Conservation (phyloP, 805 yeast genomes). For the Candida montana region DNA sequence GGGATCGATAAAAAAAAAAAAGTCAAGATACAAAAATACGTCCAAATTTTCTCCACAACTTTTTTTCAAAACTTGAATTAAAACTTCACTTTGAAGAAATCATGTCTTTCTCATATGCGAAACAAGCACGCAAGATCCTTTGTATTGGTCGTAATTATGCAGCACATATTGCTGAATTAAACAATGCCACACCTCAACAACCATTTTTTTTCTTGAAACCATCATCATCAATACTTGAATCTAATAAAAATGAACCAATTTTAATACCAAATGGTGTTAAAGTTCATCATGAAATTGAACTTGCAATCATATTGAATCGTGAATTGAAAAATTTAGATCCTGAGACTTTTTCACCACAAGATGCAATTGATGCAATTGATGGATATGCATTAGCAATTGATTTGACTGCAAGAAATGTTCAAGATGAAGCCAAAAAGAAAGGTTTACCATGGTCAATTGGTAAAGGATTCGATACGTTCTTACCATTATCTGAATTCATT, state of each 20-base stretch:
- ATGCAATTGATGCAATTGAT: conserved; percentile 72
- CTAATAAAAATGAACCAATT: conserved; percentile 25
- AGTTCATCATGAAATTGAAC: conserved; percentile 90
- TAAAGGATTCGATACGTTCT: conserved; percentile 93
- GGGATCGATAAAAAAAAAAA: not conserved
- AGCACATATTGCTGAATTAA: conserved; percentile 90
- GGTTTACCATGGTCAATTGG: conserved; percentile 97
- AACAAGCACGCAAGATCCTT: conserved; percentile 68
- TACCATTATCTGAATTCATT: conserved; percentile 77
- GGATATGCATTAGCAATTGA: conserved; percentile 91
- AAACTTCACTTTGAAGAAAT: too few relatives aligned
- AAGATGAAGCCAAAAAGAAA: conserved; percentile 86
- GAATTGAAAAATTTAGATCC: conserved; percentile 58
- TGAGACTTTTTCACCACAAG: conserved; percentile 47
- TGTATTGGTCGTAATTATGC: conserved; percentile 97
- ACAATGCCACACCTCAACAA: conserved; percentile 72
- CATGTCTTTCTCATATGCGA: conserved; percentile 40
- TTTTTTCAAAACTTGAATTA: too few relatives aligned
- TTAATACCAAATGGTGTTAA: conserved; percentile 74
- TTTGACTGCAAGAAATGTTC: conserved; percentile 93
- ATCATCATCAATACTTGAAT: conserved; percentile 60
- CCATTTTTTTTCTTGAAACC: conserved; percentile 96
- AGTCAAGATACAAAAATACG: too few relatives aligned
- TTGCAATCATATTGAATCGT: conserved; percentile 71
- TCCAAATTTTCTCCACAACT: too few relatives aligned